Base-by-base conservation (phyloP, 768 basidiomycete species). In the Hemileccinum rubropunctum region DNA sequence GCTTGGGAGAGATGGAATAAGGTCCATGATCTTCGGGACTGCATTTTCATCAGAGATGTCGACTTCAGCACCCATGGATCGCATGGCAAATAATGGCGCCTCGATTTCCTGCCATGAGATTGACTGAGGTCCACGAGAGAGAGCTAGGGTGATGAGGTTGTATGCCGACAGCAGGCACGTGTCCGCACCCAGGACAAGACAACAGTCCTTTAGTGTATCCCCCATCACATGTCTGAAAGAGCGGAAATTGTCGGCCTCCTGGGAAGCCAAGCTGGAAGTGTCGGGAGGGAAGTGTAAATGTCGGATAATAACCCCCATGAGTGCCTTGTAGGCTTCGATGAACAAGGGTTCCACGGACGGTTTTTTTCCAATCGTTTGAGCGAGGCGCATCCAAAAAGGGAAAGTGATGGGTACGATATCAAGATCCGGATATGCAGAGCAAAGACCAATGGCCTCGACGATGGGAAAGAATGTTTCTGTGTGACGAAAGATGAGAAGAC, bases 391-490 rank as follows among this genome's bases (percentile, higher is more conserved):
- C 97, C 97, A 99, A 76, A 99, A 98, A 26, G 88, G 84, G 75
- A 98, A 98, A 11, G 97, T 98, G 68, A 98, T 95, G 4, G 88
- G 91, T 26, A 97, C 95, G 62, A 98, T 89, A 63, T 98, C 97
- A 50, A 98, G 84, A 65, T 98, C 93, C 14, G 80, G 80, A 71
- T 91, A 95, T 2, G 91, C 90, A 13, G 97, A 88, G 63, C 95
- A 98, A 61, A 88, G 81, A 9, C 88, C 88, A 58, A 99, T 95
- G 20, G 93, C 95, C 60, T 95, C 88, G 18, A 99, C 91, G 56
- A 99, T 83, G 0, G 95, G 93, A 69, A 92, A 90, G 71, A 98
- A 97, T 0, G 89, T 87, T 53, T 93, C 88, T 8, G 89, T 84
- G 65, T 98, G 95, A 55, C 88, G 86, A 20, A 95, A 73, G 51